Evolutionary conservation across 148 eudicot genomes (phyloP).

Genomic region (Suaeda aralocaspica): DNA sequence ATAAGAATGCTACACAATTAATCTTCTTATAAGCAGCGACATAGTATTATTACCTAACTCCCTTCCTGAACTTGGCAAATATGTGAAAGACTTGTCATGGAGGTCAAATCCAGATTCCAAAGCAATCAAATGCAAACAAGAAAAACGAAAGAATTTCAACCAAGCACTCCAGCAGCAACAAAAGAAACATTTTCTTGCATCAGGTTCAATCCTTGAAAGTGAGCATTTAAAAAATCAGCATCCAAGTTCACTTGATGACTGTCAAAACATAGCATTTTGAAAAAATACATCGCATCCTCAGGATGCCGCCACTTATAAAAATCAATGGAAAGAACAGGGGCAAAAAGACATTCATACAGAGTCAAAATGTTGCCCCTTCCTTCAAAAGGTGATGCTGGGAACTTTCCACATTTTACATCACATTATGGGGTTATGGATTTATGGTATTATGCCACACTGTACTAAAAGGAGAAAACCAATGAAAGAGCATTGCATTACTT

Average conservation of each 20-base stretch:
- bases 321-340: slow-evolving; percentile 13
- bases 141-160: no score
- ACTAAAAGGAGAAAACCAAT: slow-evolving; percentile 18
- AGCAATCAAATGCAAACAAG: no score
- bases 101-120: no score
- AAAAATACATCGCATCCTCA: slow-evolving; percentile 19
- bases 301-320: slow-evolving; percentile 11
- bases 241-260: slow-evolving; percentile 5
- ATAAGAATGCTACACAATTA: no score
- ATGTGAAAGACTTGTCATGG: no score
- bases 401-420: slow-evolving; percentile 24
- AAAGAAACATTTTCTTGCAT: background rate
- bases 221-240: background rate
- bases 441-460: slow-evolving; percentile 29
- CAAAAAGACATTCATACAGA: slow-evolving; percentile 13
- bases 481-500: background rate
- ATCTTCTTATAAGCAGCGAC: no score
- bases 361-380: slow-evolving; percentile 18
- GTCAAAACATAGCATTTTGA: slow-evolving; percentile 9
- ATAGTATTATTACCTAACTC: no score
- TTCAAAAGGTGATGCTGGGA: slow-evolving; percentile 27
- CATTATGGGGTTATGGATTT: slow-evolving; percentile 9
- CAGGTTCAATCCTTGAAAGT: background rate
- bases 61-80: no score
- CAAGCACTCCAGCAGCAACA: background rate